Evolutionary conservation across 2,329 filamentous ascomycete genomes (phyloP), one percentile per base, ranked within the genome.

Genomic region (Hansfordia pulvinata): DNA sequence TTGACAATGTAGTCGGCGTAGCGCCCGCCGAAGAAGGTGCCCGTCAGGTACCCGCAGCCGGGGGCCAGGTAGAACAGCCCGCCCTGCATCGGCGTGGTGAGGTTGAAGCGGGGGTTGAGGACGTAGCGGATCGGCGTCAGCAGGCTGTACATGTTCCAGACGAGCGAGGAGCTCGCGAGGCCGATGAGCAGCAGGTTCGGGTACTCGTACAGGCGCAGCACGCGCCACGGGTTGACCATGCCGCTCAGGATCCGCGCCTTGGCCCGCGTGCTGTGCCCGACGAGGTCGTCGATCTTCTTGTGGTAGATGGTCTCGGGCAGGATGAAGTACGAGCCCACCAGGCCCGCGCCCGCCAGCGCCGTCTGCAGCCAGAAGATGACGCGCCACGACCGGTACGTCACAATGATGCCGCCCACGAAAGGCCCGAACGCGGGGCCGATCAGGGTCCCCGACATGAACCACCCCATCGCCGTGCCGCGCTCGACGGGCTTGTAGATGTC

Each of bases 291-390:
- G 12, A 69, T 67, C 30, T 68, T 67, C 41, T 64, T 71, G 33
- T 68, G 62, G 30, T 77, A 75, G 26, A 80, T 76, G 1, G 79
- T 86, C 45, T 86, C 79, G 0, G 76, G 76, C 8, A 85, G 62
- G 9, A 82, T 53, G 38, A 81, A 70, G 36, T 70, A 64, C 17
- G 79, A 63, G 1, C 75, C 62, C 0, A 74, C 12, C 1, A 64
- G 57, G 1, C 69, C 74, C 0, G 65, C 43, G 2, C 66, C 76
- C 0, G 73, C 74, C 5, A 84, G 58, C 0, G 66, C 78, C 1
- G 74, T 71, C 43, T 85, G 79, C 1, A 86, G 56, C 73, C 77
- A 85, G 53, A 84, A 85, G 28, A 85, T 82, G 21, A 69, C 67
- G 11, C 77, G 63, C 81, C 81, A 88, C 3, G 62, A 67, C 6